phyloP scores from a whole-genome alignment of 2,329 filamentous ascomycete genomes.

The Pseudocercospora ulei region DNA sequence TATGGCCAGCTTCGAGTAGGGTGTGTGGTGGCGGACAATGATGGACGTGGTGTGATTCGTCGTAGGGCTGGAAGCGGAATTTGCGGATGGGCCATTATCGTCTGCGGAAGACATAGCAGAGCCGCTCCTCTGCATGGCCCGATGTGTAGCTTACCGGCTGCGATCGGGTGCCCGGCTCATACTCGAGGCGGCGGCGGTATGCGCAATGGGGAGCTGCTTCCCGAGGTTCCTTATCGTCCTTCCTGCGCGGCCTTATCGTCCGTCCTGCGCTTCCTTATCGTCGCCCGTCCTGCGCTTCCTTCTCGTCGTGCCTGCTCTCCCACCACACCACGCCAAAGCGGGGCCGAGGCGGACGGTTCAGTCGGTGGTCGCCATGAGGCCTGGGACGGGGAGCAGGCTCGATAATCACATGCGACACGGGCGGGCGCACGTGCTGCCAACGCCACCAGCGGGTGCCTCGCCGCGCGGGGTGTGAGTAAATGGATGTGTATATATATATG shows the following conservation, averaged over 20 bases:
- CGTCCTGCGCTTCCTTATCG: too few relatives aligned
- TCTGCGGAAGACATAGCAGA: conserved; percentile 29
- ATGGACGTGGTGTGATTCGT: conserved; percentile 12
- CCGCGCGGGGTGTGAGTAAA: conserved; percentile 2
- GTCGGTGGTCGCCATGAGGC: neutral
- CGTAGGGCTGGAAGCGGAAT: conserved; percentile 7
- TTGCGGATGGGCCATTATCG: conserved; percentile 24
- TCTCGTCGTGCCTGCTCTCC: conserved; percentile 7
- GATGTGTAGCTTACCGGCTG: conserved; percentile 27
- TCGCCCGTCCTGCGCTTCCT: too few relatives aligned
- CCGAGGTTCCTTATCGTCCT: neutral
- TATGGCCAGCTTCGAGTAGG: conserved; percentile 35
- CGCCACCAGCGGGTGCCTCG: neutral
- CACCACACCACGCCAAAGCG: conserved; percentile 6
- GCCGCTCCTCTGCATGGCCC: conserved; percentile 30
- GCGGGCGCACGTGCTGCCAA: conserved; percentile 1
- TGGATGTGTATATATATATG: too few relatives aligned
- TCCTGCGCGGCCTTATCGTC: too few relatives aligned
- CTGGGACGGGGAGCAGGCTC: neutral
- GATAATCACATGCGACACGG: neutral
- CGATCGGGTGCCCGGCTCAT: conserved; percentile 23
- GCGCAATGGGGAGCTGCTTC: neutral
- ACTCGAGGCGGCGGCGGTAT: conserved; percentile 20
- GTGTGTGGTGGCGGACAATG: conserved; percentile 22
- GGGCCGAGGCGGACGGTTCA: conserved; percentile 2